Evolutionary conservation across 2,329 filamentous ascomycete genomes (phyloP).

Genomic region (Cryoendolithus antarcticus): DNA sequence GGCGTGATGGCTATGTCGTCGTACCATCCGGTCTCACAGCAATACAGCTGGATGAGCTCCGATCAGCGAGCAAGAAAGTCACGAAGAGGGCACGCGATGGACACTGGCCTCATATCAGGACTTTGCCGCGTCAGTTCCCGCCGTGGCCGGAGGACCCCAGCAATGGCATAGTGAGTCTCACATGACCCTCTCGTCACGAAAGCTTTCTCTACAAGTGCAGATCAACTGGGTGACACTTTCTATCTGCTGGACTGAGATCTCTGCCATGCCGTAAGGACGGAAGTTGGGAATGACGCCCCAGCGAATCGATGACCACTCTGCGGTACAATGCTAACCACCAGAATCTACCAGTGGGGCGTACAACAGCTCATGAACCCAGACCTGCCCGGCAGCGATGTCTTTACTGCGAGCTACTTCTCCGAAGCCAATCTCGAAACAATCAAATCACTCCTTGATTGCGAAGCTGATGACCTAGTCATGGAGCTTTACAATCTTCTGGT

Average conservation of each 20-base stretch:
- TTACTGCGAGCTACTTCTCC: constrained; percentile 62
- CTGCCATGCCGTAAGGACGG: no score
- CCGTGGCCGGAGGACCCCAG: constrained; percentile 55
- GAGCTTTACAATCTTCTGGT: constrained; percentile 82
- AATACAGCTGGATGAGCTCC: constrained; percentile 46
- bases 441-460: constrained; percentile 47
- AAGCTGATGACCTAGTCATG: constrained; percentile 57
- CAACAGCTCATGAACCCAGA: constrained; percentile 71
- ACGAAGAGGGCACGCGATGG: constrained; percentile 54
- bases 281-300: no score
- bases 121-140: constrained; percentile 80
- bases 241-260: no score
- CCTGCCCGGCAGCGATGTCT: constrained; percentile 46
- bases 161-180: constrained; percentile 43
- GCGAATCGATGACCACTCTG: no score
- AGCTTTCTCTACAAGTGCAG: no score
- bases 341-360: constrained; percentile 53
- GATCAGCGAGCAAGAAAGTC: constrained; percentile 45
- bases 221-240: no score
- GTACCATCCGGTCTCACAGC: constrained; percentile 52
- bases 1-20: constrained; percentile 60
- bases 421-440: constrained; percentile 50
- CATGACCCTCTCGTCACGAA: no score
- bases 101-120: constrained; percentile 69
- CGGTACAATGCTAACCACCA: no score